Conservation (phyloP, 1,284 basidiomycete species). For the Macrocybe sp. region DNA sequence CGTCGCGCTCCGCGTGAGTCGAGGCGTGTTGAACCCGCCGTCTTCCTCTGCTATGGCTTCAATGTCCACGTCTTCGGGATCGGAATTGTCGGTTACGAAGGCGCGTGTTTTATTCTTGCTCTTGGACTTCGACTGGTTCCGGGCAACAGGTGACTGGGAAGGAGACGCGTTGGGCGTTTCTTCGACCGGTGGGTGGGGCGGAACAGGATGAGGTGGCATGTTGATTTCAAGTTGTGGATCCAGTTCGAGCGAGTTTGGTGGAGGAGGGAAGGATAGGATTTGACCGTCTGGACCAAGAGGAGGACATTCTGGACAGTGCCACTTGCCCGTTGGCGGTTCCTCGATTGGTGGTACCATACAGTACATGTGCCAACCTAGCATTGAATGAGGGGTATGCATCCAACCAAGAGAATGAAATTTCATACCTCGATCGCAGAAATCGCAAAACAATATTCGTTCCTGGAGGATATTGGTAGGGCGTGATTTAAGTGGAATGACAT, state of each 20-base stretch:
- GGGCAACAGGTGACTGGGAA: slow-evolving; percentile 29
- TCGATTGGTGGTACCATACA: slow-evolving; percentile 77
- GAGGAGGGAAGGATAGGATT: slow-evolving; percentile 9
- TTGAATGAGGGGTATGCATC: slow-evolving; percentile 9
- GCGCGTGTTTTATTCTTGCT: slow-evolving; percentile 24
- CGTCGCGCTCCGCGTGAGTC: too few relatives aligned
- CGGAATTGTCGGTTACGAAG: slow-evolving; percentile 21
- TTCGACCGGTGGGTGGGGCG: slow-evolving; percentile 9
- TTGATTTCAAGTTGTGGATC: too few relatives aligned
- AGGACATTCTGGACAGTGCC: slow-evolving; percentile 69
- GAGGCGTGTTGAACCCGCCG: slow-evolving; percentile 10
- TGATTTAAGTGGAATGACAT: neutral
- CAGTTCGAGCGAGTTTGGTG: too few relatives aligned
- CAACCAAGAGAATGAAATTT: slow-evolving; percentile 2
- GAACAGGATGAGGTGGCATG: neutral
- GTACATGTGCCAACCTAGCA: slow-evolving; percentile 83
- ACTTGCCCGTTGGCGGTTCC: slow-evolving; percentile 68
- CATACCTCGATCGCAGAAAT: slow-evolving; percentile 87
- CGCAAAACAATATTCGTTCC: slow-evolving; percentile 88
- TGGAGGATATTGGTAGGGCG: slow-evolving; percentile 28
- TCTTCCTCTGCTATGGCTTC: slow-evolving; percentile 22
- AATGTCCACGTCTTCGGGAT: slow-evolving; percentile 25
- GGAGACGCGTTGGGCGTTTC: slow-evolving; percentile 47
- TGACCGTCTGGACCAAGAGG: slow-evolving; percentile 22
- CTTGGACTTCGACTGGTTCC: slow-evolving; percentile 16